Percentiles rank a stretch among this genome's conserved stretches.
These are phyloP conservation scores for Aeschynomene evenia DNA, from an alignment of 306 rosid species.

Conservation along the genomic window DNA sequence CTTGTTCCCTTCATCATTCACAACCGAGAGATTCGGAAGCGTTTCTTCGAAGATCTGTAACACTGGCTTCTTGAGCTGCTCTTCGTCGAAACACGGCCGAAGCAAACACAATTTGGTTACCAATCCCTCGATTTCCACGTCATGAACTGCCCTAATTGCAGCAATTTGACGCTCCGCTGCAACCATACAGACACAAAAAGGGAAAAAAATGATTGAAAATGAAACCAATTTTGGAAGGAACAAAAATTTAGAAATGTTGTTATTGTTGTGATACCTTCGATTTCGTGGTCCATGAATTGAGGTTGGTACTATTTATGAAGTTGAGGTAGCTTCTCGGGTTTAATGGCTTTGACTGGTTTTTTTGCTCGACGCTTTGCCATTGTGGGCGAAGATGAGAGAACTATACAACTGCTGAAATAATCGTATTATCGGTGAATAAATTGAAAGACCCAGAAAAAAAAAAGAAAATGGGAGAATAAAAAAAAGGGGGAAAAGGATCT, in stretches of 20 bases:
- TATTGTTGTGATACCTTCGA: slow-evolving; percentile 53
- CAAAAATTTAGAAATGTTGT: neutral
- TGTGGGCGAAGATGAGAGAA: no score
- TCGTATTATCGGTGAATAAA: no score
- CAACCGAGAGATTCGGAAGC: slow-evolving; percentile 54
- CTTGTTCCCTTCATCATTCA: slow-evolving; percentile 33
- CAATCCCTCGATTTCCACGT: slow-evolving; percentile 65
- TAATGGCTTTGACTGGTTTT: no score
- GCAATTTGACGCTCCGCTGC: slow-evolving; percentile 61
- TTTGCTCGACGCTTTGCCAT: no score
- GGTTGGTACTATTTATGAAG: slow-evolving; percentile 30
- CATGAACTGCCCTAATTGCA: slow-evolving; percentile 77
- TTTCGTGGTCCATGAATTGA: slow-evolving; percentile 44
- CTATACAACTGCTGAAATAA: no score
- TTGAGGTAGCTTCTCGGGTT: slow-evolving; percentile 31
- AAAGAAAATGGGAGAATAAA: no score
- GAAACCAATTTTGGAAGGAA: neutral
- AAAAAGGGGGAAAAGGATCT: no score
- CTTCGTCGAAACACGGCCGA: slow-evolving; percentile 54
- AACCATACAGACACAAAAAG: neutral
- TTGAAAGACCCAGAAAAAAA: no score
- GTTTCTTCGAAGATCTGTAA: slow-evolving; percentile 51
- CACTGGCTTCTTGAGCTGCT: slow-evolving; percentile 56
- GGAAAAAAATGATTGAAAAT: neutral
- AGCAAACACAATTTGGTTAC: slow-evolving; percentile 64